Evolutionary conservation across 179 eudicot species (phyloP), one percentile per base, ranked within the genome.

Genomic region (Camellia oleifera): DNA sequence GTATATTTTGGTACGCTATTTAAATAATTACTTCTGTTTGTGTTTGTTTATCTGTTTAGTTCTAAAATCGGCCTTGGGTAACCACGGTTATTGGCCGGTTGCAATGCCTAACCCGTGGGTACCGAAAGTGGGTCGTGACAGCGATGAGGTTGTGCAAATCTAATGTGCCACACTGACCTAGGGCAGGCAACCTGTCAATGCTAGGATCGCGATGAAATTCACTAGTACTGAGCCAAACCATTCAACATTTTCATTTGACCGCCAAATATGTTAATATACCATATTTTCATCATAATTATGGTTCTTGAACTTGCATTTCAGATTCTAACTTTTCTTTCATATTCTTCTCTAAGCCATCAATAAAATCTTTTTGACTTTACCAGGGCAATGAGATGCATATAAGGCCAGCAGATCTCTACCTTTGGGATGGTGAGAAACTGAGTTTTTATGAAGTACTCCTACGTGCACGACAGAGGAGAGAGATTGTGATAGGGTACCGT

Each of bases 381-480:
- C 80, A 89, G 91, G 91, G 89, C 5, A 89, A 85, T 77, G 91
- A 89, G 83, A 58, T 89, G 91, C 88, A 89, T 62, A 85, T 89
- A 83, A 87, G 89, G 80, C 88, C 60, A 80, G 91, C 91, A 11
- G 88, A 87, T 65, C 82, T 89, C 10, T 89, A 89, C 81, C 78
- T 89, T 32, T 57, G n/a, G 9, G 89, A 89, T 18, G 88, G 87
- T 2, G 91, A 87, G 73, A 88, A 89, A 53, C 81, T 89, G 78
- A 89, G 91, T 81, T 89, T 89, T 65, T 89, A 84, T 53, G 91
- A 89, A 77, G 79, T 89, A 44, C 81, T 89, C 13, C 66, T 89
- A 15, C 91, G 91, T 50, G 89, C 88, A 3, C 78, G 91, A 18
- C 91, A 85, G 48, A 84, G 91, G 69, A 85, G 89, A 62, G 91